phyloP scores from a whole-genome alignment of 208 protist species.

The Crithidia bombi region DNA sequence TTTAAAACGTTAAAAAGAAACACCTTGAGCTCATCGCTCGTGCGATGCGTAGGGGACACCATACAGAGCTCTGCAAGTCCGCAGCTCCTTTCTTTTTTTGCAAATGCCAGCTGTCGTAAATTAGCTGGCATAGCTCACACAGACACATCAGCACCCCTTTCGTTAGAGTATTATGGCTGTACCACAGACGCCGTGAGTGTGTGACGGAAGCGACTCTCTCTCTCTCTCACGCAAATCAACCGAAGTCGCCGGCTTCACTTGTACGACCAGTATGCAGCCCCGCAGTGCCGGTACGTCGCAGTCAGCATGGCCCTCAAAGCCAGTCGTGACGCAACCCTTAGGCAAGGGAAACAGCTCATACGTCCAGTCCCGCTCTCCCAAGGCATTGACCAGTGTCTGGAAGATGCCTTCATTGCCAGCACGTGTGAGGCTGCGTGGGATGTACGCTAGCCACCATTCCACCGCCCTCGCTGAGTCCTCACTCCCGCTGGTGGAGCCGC shows the following conservation, averaged over 20 bases:
- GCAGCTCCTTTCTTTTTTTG: no score
- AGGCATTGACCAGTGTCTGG: constrained; percentile 9
- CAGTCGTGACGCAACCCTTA: constrained; percentile 9
- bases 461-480: background rate
- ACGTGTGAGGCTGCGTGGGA: constrained; percentile 41
- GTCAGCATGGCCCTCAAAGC: constrained; percentile 21
- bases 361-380: constrained; percentile 11
- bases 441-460: constrained; percentile 52
- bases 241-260: background rate
- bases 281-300: constrained; percentile 19
- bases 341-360: constrained; percentile 17
- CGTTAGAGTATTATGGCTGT: no score
- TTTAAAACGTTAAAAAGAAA: no score
- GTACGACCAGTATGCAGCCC: constrained; percentile 32
- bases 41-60: no score
- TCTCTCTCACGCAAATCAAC: background rate
- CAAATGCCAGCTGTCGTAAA: no score
- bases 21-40: no score
- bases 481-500: background rate
- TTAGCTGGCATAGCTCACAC: no score
- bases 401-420: constrained; percentile 38
- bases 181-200: background rate
- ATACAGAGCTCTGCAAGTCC: no score
- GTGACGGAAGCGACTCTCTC: background rate
- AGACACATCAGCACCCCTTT: no score